Conservation (phyloP, 2,329 filamentous ascomycete genomes). For the Trichoderma sp. region DNA sequence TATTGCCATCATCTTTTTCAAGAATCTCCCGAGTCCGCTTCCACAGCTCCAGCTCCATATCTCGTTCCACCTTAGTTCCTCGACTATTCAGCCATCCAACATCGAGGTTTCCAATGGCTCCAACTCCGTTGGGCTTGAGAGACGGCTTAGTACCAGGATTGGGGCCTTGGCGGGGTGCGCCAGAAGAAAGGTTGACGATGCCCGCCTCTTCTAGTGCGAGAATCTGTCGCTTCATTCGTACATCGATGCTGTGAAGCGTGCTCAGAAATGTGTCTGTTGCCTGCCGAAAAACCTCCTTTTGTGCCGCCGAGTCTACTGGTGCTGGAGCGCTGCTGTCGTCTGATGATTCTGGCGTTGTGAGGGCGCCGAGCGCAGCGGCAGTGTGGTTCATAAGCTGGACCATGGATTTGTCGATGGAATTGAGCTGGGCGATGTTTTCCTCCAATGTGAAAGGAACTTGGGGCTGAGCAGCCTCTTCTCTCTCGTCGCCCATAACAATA, state of each 20-base stretch:
- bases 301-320: slow-evolving; percentile 50
- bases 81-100: slow-evolving; percentile 89
- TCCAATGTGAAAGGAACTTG: slow-evolving; percentile 68
- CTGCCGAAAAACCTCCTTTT: slow-evolving; percentile 60
- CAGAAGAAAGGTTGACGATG: slow-evolving; percentile 61
- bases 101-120: slow-evolving; percentile 67
- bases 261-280: slow-evolving; percentile 70
- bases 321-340: slow-evolving; percentile 30
- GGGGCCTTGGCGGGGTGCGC: slow-evolving; percentile 40
- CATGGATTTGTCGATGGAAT: slow-evolving; percentile 70
- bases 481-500: slow-evolving; percentile 38
- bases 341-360: slow-evolving; percentile 43
- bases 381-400: slow-evolving; percentile 50
- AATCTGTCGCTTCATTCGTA: slow-evolving; percentile 68
- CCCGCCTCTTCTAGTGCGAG: slow-evolving; percentile 80
- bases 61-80: slow-evolving; percentile 77
- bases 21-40: slow-evolving; percentile 46
- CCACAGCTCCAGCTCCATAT: slow-evolving; percentile 85
- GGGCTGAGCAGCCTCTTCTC: slow-evolving; percentile 34
- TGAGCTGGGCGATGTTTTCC: slow-evolving; percentile 80
- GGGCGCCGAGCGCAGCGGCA: slow-evolving; percentile 50
- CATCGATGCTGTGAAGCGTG: slow-evolving; percentile 73
- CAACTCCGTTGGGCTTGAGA: slow-evolving; percentile 59
- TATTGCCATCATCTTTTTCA: slow-evolving; percentile 39
- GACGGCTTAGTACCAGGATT: slow-evolving; percentile 46